Base-by-base conservation (phyloP, 495 filamentous ascomycete genomes). In the Annulohypoxylon stygium region DNA sequence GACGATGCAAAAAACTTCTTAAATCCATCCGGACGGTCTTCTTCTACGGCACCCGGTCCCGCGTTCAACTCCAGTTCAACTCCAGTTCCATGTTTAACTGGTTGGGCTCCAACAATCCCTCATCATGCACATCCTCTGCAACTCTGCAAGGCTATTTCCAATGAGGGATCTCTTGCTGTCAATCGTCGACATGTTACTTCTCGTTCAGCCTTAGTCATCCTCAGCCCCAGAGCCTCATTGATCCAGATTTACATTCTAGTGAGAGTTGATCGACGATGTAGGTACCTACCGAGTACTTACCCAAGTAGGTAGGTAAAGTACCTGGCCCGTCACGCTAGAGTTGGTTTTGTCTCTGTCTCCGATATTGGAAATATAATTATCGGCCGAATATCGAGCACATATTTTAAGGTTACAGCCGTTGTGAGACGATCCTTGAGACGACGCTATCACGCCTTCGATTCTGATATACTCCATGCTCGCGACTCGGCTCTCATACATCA, bases 341-440 rank as follows among this genome's bases (percentile, higher is more conserved):
- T 25, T 51, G 10, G 20, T 18, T 51, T 25, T 5, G n/a, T 12
- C 10, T 47, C 12, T 18, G 6, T 26, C 48, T 23, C 12, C 48
- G 48, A 23, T 34, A 8, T 14, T 16, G 34, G 51, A 34, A 6
- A 26, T 16, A 2, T 57, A n/a, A 62, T 48, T 26, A n/a, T 48
- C 30, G 12, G 61, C 55, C 54, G 47, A 71, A 61, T 65, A 54
- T 57, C 30, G n/a, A 65, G 36, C 33, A 43, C 60, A 53, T 65
- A 45, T 60, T 10, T 54, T 33, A 45, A 54, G 20, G 43, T 65
- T 45, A 37, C 23, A 47, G 45, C 33, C 61, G 57, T 47, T 48
- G 66, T 74, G 55, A 50, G 57, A 74, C 71, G 50, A 62, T 69
- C 61, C 66, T 66, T 74, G 66, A 69, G 69, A 69, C 66, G 51